phyloP scores from a whole-genome alignment of 768 basidiomycete genomes.

The Glaciozyma antarctica region DNA sequence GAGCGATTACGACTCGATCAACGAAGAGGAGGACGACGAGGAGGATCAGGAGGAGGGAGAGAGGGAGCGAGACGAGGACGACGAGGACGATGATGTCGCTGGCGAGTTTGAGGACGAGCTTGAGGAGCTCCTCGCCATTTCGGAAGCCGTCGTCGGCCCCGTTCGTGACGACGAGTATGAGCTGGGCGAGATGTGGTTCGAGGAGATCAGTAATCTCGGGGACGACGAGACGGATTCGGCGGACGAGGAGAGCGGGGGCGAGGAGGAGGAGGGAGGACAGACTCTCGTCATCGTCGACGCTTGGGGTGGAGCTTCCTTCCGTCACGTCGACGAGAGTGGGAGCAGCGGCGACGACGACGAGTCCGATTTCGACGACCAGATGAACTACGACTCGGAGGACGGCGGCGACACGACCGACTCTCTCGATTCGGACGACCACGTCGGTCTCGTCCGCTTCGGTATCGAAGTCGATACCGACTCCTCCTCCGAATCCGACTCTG shows the following conservation, averaged over 20 bases:
- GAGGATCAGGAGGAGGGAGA: neutral
- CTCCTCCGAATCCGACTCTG: conserved; percentile 28
- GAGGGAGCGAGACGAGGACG: neutral
- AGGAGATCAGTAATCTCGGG: conserved; percentile 13
- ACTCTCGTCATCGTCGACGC: conserved; percentile 16
- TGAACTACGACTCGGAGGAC: conserved; percentile 12
- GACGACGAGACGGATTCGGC: neutral
- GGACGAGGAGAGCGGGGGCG: conserved; percentile 7
- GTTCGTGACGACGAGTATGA: conserved; percentile 19
- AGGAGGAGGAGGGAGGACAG: conserved; percentile 1
- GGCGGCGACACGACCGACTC: conserved; percentile 28
- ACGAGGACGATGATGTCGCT: conserved; percentile 4
- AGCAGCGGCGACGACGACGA: conserved; percentile 10
- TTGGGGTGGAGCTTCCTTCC: neutral
- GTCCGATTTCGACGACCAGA: conserved; percentile 7
- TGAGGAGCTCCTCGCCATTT: conserved; percentile 26
- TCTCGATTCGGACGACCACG: conserved; percentile 25
- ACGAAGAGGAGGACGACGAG: conserved; percentile 12
- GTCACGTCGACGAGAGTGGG: neutral
- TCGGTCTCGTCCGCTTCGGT: conserved; percentile 32
- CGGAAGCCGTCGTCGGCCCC: conserved; percentile 26
- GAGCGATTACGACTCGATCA: conserved; percentile 25
- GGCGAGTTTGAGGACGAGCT: conserved; percentile 25
- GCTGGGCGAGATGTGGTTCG: conserved; percentile 26
- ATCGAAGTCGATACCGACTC: conserved; percentile 31